Conservation (phyloP, 441 rosid genomes). For the Jatropha multifida region DNA sequence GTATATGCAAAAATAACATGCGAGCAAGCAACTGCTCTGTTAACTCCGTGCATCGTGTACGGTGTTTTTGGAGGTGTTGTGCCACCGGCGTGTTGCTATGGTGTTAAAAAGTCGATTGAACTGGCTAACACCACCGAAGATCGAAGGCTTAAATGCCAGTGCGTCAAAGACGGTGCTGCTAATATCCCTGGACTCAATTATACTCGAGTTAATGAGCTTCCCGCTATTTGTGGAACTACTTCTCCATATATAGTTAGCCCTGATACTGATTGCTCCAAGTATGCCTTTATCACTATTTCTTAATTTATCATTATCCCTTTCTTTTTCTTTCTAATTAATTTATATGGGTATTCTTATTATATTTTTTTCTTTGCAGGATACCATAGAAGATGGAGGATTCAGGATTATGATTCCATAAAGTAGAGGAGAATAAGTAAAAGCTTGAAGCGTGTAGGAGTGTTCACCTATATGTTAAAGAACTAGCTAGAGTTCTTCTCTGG, state of each 20-base stretch:
- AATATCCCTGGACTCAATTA: slow-evolving; percentile 39
- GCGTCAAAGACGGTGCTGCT: slow-evolving; percentile 37
- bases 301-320: no score
- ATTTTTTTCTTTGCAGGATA: no score
- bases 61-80: slow-evolving; percentile 30
- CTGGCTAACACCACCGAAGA: slow-evolving; percentile 34
- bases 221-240: slow-evolving; percentile 23
- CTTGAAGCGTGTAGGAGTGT: no score
- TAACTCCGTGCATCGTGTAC: slow-evolving; percentile 40
- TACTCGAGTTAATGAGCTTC: slow-evolving; percentile 34
- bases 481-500: not conserved
- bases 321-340: no score
- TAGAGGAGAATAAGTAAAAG: no score
- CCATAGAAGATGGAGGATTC: no score
- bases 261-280: slow-evolving; percentile 37
- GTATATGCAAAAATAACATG: slow-evolving; percentile 31
- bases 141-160: slow-evolving; percentile 26
- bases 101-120: slow-evolving; percentile 30
- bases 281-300: not conserved
- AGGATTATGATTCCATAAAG: no score
- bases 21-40: slow-evolving; percentile 23
- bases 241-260: slow-evolving; percentile 28
- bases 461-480: not conserved
- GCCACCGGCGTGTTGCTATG: slow-evolving; percentile 29
- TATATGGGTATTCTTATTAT: no score